Evolutionary conservation across 192 early-diverging fungal genomes (phyloP), one percentile per base, ranked within the genome.

Genomic region (Umbelopsis isabellina): DNA sequence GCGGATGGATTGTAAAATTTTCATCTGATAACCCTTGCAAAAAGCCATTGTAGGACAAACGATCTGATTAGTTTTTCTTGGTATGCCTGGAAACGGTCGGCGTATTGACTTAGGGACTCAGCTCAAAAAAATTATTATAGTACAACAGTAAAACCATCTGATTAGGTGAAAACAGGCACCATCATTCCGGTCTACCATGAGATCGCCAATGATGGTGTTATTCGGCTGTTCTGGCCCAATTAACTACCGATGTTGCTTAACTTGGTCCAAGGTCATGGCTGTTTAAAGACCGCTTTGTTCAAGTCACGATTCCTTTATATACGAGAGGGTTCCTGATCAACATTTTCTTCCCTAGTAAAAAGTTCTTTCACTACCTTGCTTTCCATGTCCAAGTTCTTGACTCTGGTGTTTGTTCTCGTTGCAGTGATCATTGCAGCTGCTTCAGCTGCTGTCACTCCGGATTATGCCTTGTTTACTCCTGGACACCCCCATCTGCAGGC

Each of bases 51-150:
- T 52, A 25, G n/a, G 51, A 25, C 22, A 52, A 23, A 8, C 51
- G 22, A 52, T 52, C 51, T 23, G 51, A 52, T 52, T 52, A 52
- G 37, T 61, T 61, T 55, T 55, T 55, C 37, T 61, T 18, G 52
- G 52, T 25, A 16, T 22, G 51, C 23, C 1, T 61, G 55, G 16
- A 27, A 61, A 52, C 51, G 12, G 25, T 52, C 21, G 51, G 22
- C 18, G 22, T 21, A 52, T 21, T 13, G 25, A 52, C 37, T 5
- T 41, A 5, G 37, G 37, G 6, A 41, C 37, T 41, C 37, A 52
- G 22, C 5, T 52, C 4, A 27, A 35, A 61, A 61, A 61, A 35
- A 4, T 18, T 12, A 49, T 49, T 20, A 49, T 20, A 49, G 12
- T 49, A 16, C 20, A 0, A 10, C 20, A 49, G 12, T 20, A 49